phyloP scores from a whole-genome alignment of 495 filamentous ascomycete species.

The Patellaria atrata region DNA sequence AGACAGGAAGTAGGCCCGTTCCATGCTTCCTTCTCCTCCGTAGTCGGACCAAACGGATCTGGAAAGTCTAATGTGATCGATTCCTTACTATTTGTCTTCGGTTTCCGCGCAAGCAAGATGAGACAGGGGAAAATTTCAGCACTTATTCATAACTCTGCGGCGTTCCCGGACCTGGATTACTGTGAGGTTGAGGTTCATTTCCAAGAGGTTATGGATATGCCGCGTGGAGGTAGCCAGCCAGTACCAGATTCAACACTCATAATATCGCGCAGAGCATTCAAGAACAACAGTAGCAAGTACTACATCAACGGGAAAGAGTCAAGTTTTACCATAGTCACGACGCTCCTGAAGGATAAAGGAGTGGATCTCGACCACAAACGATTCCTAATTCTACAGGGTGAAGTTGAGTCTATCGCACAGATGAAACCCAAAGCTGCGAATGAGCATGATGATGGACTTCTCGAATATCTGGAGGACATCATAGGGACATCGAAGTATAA shows the following conservation, averaged over 20 bases:
- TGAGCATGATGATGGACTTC: constrained; percentile 88
- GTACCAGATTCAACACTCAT: constrained; percentile 72
- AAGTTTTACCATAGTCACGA: constrained; percentile 81
- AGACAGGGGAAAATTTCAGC: constrained; percentile 96
- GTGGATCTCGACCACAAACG: constrained; percentile 97
- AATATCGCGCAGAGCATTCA: constrained; percentile 86
- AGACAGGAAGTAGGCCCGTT: constrained; percentile 92
- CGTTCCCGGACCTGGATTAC: constrained; percentile 64
- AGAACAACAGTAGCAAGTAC: constrained; percentile 95
- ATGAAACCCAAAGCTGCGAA: constrained; percentile 95
- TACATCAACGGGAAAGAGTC: constrained; percentile 83
- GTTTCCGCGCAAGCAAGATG: constrained; percentile 98
- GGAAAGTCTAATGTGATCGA: constrained; percentile 99
- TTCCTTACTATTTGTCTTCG: constrained; percentile 92
- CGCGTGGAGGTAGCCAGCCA: constrained; percentile 54
- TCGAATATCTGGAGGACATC: constrained; percentile 97
- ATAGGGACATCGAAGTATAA: constrained; percentile 98
- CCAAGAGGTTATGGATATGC: constrained; percentile 79
- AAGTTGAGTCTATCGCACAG: constrained; percentile 96
- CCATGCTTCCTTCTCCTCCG: constrained; percentile 95
- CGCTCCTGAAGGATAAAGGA: constrained; percentile 72
- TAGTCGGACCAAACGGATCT: constrained; percentile 94
- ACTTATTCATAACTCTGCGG: constrained; percentile 88
- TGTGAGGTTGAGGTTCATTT: constrained; percentile 97
- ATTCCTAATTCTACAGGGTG: constrained; percentile 91